phyloP scores from a whole-genome alignment of 345 rosid species.

The Brassica cretica region DNA sequence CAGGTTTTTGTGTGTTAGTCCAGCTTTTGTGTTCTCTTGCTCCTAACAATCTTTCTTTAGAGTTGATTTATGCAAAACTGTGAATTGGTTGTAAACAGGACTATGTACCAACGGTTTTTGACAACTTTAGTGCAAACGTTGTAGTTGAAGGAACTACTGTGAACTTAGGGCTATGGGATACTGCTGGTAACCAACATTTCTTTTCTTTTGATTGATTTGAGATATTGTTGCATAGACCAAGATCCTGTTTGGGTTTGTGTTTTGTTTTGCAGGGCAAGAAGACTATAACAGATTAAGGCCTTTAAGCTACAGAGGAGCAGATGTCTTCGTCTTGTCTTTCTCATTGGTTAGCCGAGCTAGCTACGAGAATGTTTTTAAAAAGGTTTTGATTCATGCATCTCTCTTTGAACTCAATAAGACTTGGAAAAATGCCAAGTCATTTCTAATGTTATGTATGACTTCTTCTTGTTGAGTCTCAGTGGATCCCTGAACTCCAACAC shows the following conservation, averaged over 20 bases:
- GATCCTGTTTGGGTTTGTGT: neutral
- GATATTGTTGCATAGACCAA: neutral
- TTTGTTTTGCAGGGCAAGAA: conserved; percentile 70
- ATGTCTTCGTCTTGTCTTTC: conserved; percentile 93
- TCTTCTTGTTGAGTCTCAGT: conserved; percentile 50
- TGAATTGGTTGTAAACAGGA: conserved; percentile 57
- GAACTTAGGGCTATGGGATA: conserved; percentile 96
- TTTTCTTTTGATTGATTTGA: conserved; percentile 2
- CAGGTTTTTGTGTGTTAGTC: neutral
- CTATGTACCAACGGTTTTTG: conserved; percentile 94
- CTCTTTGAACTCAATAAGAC: neutral
- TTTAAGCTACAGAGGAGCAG: conserved; percentile 97
- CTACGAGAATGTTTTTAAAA: conserved; percentile 88
- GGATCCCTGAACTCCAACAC: conserved; percentile 98
- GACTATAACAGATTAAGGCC: conserved; percentile 97
- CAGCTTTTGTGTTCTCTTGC: neutral
- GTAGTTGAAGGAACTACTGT: conserved; percentile 90
- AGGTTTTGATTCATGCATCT: conserved; percentile 49
- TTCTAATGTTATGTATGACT: conserved; percentile 35
- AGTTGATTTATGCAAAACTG: conserved; percentile 5
- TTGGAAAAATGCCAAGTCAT: neutral
- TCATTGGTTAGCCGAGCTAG: conserved; percentile 94
- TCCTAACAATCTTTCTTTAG: neutral
- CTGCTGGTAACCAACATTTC: conserved; percentile 73
- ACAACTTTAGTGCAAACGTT: conserved; percentile 98